phyloP scores from a whole-genome alignment of 2,329 filamentous ascomycete genomes.

The Alternaria panax region DNA sequence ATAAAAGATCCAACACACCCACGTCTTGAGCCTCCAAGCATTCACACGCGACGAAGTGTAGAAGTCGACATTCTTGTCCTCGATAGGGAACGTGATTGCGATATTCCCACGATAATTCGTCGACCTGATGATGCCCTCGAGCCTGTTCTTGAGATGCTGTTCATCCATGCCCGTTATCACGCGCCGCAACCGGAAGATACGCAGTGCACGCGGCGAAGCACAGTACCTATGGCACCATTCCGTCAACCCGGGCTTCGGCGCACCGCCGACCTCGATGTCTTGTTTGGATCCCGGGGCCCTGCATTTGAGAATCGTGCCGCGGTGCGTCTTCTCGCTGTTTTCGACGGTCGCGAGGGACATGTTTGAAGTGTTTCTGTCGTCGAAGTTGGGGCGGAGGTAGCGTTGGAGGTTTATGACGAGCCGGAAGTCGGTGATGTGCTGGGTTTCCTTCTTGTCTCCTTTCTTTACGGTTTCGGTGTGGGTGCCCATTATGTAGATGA shows the following conservation, averaged over 20 bases:
- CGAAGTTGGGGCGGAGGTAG: slow-evolving; percentile 37
- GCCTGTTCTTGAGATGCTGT: slow-evolving; percentile 58
- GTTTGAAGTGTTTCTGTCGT: slow-evolving; percentile 23
- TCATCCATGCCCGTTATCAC: slow-evolving; percentile 69
- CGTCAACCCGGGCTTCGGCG: slow-evolving; percentile 51
- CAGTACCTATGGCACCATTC: slow-evolving; percentile 76
- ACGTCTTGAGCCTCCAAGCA: slow-evolving; percentile 68
- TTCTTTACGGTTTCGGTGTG: slow-evolving; percentile 47
- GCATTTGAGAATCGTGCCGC: slow-evolving; percentile 68
- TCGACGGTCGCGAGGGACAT: slow-evolving; percentile 56
- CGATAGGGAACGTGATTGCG: slow-evolving; percentile 65
- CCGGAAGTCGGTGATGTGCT: slow-evolving; percentile 48
- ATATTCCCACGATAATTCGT: slow-evolving; percentile 74
- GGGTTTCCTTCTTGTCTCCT: slow-evolving; percentile 48
- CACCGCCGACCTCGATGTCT: slow-evolving; percentile 57
- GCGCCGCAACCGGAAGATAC: slow-evolving; percentile 55
- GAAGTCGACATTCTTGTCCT: slow-evolving; percentile 65
- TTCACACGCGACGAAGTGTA: slow-evolving; percentile 71
- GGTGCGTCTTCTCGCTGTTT: slow-evolving; percentile 67
- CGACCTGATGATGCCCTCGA: slow-evolving; percentile 65
- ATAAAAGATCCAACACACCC: slow-evolving; percentile 71
- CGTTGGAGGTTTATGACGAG: slow-evolving; percentile 45
- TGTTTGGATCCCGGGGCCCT: slow-evolving; percentile 58
- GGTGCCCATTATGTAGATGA: slow-evolving; percentile 50
- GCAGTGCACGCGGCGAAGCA: slow-evolving; percentile 64